These are phyloP conservation scores for Colletotrichum lentis DNA, from an alignment of 2,329 filamentous ascomycete genomes.

Conservation along the genomic window DNA sequence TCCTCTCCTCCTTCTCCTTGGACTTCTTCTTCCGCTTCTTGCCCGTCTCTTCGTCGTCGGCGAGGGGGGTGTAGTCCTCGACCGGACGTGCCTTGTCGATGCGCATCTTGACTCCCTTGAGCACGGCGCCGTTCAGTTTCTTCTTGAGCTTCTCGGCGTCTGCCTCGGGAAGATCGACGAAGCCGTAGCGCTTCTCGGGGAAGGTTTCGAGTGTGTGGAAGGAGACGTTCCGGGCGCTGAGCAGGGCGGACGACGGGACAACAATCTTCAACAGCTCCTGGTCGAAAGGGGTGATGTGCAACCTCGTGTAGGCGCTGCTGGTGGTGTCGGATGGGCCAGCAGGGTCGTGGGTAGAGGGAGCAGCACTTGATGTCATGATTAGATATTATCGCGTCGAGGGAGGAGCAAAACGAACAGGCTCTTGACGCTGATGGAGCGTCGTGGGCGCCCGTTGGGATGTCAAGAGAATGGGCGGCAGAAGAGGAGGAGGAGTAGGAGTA, in stretches of 20 bases:
- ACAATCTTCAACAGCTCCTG: constrained; percentile 76
- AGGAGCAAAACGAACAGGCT: background rate
- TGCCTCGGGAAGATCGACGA: constrained; percentile 79
- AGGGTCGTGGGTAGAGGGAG: constrained; percentile 6
- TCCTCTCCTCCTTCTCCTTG: constrained; percentile 46
- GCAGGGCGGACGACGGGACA: constrained; percentile 72
- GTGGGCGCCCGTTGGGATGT: constrained; percentile 21
- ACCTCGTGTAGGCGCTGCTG: constrained; percentile 58
- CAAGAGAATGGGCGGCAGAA: constrained; percentile 13
- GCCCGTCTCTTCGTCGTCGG: constrained; percentile 46
- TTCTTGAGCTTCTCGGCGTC: constrained; percentile 92
- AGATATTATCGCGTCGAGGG: constrained; percentile 21
- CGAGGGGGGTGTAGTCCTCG: constrained; percentile 55
- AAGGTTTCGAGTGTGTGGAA: constrained; percentile 87
- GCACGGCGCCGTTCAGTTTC: constrained; percentile 85
- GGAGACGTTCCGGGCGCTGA: constrained; percentile 80
- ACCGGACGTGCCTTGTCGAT: constrained; percentile 81
- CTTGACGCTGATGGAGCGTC: constrained; percentile 19
- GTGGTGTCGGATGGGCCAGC: constrained; percentile 26
- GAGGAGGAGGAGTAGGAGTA: too few relatives aligned
- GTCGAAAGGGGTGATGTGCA: constrained; percentile 90
- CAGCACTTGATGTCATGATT: constrained; percentile 24
- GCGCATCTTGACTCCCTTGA: constrained; percentile 85
- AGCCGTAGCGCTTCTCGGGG: constrained; percentile 90
- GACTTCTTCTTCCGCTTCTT: constrained; percentile 56